These are phyloP conservation scores for Plasmodium malariae DNA, from an alignment of 169 alveolate species.

Conservation along the genomic window DNA sequence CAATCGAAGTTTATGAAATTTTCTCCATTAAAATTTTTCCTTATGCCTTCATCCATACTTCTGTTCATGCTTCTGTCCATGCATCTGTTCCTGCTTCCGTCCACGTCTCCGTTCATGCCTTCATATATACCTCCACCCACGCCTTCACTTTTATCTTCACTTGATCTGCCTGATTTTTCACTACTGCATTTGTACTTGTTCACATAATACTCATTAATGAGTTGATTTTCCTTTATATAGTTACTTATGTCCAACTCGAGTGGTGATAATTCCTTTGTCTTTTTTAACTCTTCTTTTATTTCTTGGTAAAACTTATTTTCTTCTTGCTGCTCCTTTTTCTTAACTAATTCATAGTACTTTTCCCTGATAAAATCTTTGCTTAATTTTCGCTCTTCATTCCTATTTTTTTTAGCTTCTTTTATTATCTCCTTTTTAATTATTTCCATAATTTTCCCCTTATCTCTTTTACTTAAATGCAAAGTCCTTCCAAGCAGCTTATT, in stretches of 20 bases:
- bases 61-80: no score
- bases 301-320: slow-evolving; percentile 13
- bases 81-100: not conserved
- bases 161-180: not conserved
- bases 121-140: not conserved
- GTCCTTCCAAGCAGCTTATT: not conserved
- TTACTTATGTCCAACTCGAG: slow-evolving; percentile 8
- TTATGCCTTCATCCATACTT: no score
- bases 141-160: not conserved
- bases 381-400: not conserved
- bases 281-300: slow-evolving; percentile 50
- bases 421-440: not conserved
- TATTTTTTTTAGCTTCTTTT: not conserved
- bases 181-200: slow-evolving; percentile 21
- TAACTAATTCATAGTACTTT: slow-evolving; percentile 14
- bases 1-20: no score
- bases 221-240: slow-evolving; percentile 26
- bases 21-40: no score
- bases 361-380: not conserved
- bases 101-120: not conserved
- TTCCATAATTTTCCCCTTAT: not conserved
- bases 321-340: slow-evolving; percentile 9
- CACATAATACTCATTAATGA: slow-evolving; percentile 27
- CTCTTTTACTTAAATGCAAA: not conserved
- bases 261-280: slow-evolving; percentile 6